Conservation (phyloP, 805 yeast genomes). For the Yarrowia sp. region DNA sequence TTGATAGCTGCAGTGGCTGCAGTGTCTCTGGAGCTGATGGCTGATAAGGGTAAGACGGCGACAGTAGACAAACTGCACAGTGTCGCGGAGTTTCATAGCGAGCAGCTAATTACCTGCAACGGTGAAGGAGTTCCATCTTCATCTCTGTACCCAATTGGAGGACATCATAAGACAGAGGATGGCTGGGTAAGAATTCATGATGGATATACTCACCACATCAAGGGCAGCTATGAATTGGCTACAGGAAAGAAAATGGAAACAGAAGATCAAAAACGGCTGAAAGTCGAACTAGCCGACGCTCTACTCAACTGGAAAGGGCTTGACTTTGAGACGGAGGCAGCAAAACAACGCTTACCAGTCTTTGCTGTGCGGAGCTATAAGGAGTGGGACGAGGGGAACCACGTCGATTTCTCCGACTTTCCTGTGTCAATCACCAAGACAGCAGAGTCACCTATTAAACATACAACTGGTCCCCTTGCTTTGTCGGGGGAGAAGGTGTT, state of each 20-base stretch:
- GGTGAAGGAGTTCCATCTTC: neutral
- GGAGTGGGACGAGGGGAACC: neutral
- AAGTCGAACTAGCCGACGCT: neutral
- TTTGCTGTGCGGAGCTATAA: neutral
- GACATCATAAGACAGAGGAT: neutral
- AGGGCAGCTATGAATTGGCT: neutral
- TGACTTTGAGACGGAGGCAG: neutral
- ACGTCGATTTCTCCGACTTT: neutral
- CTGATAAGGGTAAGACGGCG: neutral
- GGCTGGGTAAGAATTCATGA: constrained; percentile 9
- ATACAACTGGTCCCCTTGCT: neutral
- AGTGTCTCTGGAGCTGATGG: neutral
- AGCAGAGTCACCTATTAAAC: neutral
- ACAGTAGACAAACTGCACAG: neutral
- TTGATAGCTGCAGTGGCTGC: neutral
- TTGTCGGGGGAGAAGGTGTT: neutral
- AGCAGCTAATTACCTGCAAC: neutral
- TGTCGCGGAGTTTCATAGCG: constrained; percentile 1
- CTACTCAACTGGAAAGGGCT: neutral
- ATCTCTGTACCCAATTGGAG: neutral
- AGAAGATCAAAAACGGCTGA: neutral
- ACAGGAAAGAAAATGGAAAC: neutral
- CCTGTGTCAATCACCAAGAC: neutral
- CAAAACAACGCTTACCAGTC: neutral
- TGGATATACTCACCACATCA: constrained; percentile 3